Conservation (phyloP, 176 grass and related monocot species). For the Oryza officinalis region DNA sequence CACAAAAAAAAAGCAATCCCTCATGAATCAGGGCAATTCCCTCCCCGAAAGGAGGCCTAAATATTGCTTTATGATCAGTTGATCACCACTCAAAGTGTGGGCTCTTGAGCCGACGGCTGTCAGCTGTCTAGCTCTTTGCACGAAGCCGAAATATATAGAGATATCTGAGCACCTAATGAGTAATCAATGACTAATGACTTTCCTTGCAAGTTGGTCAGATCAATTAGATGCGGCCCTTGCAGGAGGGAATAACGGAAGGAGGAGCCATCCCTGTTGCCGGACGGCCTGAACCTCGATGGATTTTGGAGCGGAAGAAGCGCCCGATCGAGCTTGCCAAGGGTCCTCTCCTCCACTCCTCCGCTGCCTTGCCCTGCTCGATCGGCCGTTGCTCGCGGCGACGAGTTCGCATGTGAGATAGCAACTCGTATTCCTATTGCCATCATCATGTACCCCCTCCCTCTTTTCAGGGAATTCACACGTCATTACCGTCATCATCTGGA, state of each 20-base stretch:
- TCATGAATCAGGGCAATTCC: no score
- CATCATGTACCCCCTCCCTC: background rate
- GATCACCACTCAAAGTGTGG: background rate
- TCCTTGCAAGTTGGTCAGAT: background rate
- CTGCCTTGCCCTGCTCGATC: background rate
- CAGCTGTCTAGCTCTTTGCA: background rate
- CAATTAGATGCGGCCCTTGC: conserved; percentile 31
- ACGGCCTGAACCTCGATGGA: background rate
- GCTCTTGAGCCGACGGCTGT: background rate
- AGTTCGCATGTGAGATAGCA: background rate
- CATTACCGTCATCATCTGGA: background rate
- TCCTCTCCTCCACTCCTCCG: background rate
- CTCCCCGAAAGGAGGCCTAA: no score
- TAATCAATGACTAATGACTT: background rate
- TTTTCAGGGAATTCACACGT: conserved; percentile 15
- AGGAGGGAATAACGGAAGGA: background rate
- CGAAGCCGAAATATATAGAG: background rate
- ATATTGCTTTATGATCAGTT: no score
- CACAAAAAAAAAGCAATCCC: no score
- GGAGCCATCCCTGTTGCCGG: background rate
- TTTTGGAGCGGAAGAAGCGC: background rate
- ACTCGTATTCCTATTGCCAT: background rate
- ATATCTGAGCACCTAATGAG: background rate
- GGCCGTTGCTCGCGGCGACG: conserved; percentile 27
- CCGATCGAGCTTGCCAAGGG: conserved; percentile 33